Evolutionary conservation across 306 rosid genomes (phyloP), one percentile per base, ranked within the genome.

Genomic region (Prunus fruticosa): DNA sequence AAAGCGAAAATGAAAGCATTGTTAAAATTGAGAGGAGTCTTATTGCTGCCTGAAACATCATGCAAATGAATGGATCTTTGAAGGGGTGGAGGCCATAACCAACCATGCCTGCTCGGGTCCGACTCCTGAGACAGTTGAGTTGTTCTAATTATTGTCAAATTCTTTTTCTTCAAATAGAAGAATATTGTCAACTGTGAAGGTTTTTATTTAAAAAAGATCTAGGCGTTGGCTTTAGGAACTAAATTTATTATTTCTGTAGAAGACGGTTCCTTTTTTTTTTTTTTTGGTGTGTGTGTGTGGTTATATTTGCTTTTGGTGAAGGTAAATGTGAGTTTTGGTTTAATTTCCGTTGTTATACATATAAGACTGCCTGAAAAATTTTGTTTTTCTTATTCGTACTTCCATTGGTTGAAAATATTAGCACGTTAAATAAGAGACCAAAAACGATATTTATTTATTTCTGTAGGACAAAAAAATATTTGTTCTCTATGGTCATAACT

Each of bases 401-500:
- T 20, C 13, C 5, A 3, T 69, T 6, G 43, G 43, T 38, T 34
- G 49, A 15, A 16, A 51, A 16, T 51, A 16, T 16, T 6, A 6
- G 57, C 5, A 18, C 57, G 9, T 38, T 38, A 52, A 18, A 18
- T 8, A 52, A 18, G n/a, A 52, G 23, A 57, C 28, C 28, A 20
- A 22, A 10, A 22, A 57, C 28, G 2, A 56, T n/a, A 60, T 22
- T 1, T 14, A 11, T 28, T 19, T 74, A 28, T 49, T 62, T 18
- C 32, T 57, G 23, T 34, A 54, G 38, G 3, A 22, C 8, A 22
- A 63, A 3, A 12, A 28, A 50, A 5, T 25, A 74, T n/a, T 27
- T 77, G 46, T 61, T 71, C 45, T 49, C 46, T 80, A 65, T 67
- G 58, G 64, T 79, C 80, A 61, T 60, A 34, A 22, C 58, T 20